These are phyloP conservation scores for Chalciporus piperatoides DNA, from an alignment of 1,284 basidiomycete species.

Conservation along the genomic window DNA sequence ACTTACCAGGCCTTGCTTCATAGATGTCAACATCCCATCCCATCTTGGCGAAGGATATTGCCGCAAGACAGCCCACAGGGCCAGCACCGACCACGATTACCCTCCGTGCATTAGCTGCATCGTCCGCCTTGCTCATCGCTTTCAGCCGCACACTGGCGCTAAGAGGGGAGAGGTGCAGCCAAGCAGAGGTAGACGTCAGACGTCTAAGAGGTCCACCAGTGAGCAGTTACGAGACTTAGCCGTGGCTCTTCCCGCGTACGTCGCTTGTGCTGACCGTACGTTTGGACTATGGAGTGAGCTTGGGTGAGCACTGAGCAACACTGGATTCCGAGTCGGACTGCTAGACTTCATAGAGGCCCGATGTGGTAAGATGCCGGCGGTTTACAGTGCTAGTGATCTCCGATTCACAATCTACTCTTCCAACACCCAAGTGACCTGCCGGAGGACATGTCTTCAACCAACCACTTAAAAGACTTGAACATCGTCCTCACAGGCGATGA, in stretches of 20 bases:
- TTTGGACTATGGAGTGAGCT: not conserved
- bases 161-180: not conserved
- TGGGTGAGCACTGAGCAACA: no score
- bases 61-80: constrained; percentile 91
- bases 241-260: no score
- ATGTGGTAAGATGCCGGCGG: constrained; percentile 16
- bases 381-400: no score
- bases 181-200: no score
- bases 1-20: constrained; percentile 80
- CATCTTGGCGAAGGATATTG: constrained; percentile 79
- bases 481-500: constrained; percentile 45
- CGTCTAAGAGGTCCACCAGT: no score
- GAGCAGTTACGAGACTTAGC: no score
- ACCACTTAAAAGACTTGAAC: constrained; percentile 27
- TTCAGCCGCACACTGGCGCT: constrained; percentile 1
- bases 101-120: constrained; percentile 34
- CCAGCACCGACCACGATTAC: constrained; percentile 80
- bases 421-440: not conserved
- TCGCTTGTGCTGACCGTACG: no score
- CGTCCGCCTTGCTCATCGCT: constrained; percentile 20
- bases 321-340: not conserved
- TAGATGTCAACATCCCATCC: constrained; percentile 92
- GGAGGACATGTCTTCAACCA: constrained; percentile 9
- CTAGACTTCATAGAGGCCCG: constrained; percentile 5
- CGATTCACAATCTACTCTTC: constrained; percentile 2